phyloP scores from a whole-genome alignment of 257 asterid genomes.

The Solanum gracilifrons region DNA sequence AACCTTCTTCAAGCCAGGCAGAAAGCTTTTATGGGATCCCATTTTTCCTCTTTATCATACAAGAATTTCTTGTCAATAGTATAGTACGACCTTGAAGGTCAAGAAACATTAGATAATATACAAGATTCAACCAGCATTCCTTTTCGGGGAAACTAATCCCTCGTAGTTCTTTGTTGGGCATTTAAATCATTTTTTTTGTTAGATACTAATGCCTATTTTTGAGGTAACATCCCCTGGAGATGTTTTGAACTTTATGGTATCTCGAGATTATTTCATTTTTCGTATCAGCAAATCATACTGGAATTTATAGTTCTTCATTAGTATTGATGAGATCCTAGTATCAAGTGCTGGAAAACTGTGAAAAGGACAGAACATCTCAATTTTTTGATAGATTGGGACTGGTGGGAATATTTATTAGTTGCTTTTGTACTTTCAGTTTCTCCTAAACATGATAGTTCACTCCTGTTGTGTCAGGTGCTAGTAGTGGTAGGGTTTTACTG shows the following conservation, averaged over 20 bases:
- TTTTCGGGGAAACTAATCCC: background rate
- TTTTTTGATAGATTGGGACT: background rate
- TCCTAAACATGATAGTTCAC: background rate
- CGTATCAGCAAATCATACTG: background rate
- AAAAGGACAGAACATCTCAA: background rate
- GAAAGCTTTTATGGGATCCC: background rate
- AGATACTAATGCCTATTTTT: background rate
- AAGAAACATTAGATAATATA: background rate
- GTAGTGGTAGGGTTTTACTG: background rate
- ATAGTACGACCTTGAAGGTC: background rate
- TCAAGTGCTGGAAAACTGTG: background rate
- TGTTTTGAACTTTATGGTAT: background rate
- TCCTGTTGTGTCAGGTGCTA: background rate
- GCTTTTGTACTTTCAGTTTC: background rate
- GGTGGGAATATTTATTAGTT: background rate
- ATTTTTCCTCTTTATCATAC: conserved; percentile 4
- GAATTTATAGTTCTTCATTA: background rate
- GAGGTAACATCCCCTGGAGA: background rate
- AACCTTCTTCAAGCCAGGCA: conserved; percentile 1
- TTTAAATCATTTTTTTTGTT: background rate
- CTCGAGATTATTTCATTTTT: background rate
- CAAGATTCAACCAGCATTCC: background rate
- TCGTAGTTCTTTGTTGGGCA: background rate
- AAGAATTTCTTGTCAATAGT: background rate
- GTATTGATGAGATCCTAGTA: background rate